Base-by-base conservation (phyloP, 495 filamentous ascomycete species). In the Aspergillus olivimuriae region DNA sequence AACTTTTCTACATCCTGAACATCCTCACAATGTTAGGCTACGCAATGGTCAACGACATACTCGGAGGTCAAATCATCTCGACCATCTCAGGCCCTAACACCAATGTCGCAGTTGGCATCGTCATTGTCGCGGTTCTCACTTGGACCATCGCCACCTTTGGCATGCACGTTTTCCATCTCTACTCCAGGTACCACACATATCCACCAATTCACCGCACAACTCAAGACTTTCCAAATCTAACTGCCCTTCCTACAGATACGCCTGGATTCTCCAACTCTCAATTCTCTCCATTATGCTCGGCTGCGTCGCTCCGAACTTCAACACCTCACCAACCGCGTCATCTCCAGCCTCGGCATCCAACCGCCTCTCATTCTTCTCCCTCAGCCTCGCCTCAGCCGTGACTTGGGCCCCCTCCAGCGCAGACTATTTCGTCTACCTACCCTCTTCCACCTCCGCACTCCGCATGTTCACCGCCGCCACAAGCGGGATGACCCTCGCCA, bases 21-120 rank as follows among this genome's bases (percentile, higher is more conserved):
- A 70, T 87, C 23, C 71, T 85, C 18, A 72, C 82, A 32, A 71
- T 83, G 61, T 57, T 86, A 21, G 83, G 82, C 0, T 88, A 84
- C 49, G 67, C 72, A 22, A 71, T 83, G 57, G 75, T 86, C 39
- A 71, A 77, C 51, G 76, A 68, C 41, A 43, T 70, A 39, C 53
- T 76, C 39, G 63, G 66, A 38, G 63, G 76, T 16, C 61, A 77
- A 50, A 55, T 81, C 45, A 45, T 80, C 21, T 72, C 63, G 16
- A 70, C 66, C 1, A 60, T 87, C n/a, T 54, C 61, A 1, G 72
- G 72, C 34, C 73, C 70, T n/a, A 31, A 23, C 9, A 44, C 41
- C n/a, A 32, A 20, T 3, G 32, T 33, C 84, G 40, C 62, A 62
- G 48, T 46, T n/a, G 48, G 48, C 22, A 51, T 51, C 17, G 33